Percentiles rank a stretch among this genome's conserved stretches.
These are phyloP conservation scores for Spergularia azorica DNA, from an alignment of 179 eudicot species.

Conservation along the genomic window DNA sequence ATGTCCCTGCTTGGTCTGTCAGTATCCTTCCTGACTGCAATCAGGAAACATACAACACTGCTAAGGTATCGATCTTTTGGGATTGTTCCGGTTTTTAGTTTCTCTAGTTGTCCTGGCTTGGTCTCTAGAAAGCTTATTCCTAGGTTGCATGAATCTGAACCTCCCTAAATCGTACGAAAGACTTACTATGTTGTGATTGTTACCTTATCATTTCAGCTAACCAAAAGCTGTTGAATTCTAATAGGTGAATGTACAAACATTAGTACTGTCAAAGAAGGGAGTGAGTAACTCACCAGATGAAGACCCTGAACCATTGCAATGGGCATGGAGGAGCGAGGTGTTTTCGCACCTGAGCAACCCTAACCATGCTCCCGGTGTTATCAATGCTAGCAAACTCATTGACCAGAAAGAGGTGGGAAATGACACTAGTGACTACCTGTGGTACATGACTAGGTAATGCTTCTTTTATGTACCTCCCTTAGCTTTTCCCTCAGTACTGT, in stretches of 20 bases:
- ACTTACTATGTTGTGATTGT: no score
- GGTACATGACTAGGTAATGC: slow-evolving; percentile 36
- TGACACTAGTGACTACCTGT: slow-evolving; percentile 34
- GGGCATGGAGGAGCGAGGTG: no score
- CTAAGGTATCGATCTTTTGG: slow-evolving; percentile 17
- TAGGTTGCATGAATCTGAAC: not conserved
- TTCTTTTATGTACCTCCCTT: not conserved
- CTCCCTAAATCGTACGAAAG: no score
- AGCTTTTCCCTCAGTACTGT: not conserved
- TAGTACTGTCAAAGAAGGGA: no score
- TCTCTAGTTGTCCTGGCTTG: no score
- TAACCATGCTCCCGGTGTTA: no score
- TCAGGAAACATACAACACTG: slow-evolving; percentile 35
- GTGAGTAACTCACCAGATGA: no score
- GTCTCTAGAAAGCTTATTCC: not conserved
- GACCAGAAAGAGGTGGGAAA: slow-evolving; percentile 16
- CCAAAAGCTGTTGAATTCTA: no score
- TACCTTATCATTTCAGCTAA: no score
- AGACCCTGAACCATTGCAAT: no score
- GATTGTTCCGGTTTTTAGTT: not conserved
- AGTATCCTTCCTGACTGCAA: slow-evolving; percentile 41
- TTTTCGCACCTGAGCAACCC: no score
- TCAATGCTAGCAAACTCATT: not conserved
- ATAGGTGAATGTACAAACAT: no score
- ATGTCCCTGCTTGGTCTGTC: slow-evolving; percentile 39